These are phyloP conservation scores for Cercis canadensis DNA, from an alignment of 306 rosid genomes.

Conservation along the genomic window DNA sequence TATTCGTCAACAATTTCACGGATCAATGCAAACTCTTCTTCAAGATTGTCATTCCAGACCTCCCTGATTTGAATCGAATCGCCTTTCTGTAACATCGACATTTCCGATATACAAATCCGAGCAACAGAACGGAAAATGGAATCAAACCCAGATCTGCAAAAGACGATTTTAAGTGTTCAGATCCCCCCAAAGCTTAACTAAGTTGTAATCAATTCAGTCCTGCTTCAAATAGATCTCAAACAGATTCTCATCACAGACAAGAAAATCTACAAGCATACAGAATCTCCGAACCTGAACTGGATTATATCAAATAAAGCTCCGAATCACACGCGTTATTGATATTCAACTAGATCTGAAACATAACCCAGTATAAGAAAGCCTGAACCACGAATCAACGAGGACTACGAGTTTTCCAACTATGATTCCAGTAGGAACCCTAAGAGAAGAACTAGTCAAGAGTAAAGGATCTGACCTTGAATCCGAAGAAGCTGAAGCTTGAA, in stretches of 20 bases:
- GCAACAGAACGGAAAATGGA: slow-evolving; percentile 30
- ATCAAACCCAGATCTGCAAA: slow-evolving; percentile 64
- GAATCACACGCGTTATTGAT: slow-evolving; percentile 16
- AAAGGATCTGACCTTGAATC: slow-evolving; percentile 41
- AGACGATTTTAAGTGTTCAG: slow-evolving; percentile 25
- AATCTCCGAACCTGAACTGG: slow-evolving; percentile 49
- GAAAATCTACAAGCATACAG: slow-evolving; percentile 1
- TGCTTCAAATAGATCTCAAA: background rate
- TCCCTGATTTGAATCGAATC: slow-evolving; percentile 68
- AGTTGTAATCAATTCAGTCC: no score
- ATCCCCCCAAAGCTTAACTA: background rate
- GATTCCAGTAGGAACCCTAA: no score
- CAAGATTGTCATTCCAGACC: slow-evolving; percentile 67
- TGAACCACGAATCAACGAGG: slow-evolving; percentile 6
- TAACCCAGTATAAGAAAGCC: background rate
- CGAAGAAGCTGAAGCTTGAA: slow-evolving; percentile 26
- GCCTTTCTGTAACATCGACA: slow-evolving; percentile 66
- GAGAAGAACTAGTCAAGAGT: no score
- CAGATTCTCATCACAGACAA: background rate
- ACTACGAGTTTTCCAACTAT: background rate
- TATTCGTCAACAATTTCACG: slow-evolving; percentile 56
- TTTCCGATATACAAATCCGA: slow-evolving; percentile 45
- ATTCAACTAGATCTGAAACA: slow-evolving; percentile 57
- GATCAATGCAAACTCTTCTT: slow-evolving; percentile 58
- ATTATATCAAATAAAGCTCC: slow-evolving; percentile 19